Conservation (phyloP, 805 yeast species). For the Nakazawaea ambrosiae region DNA sequence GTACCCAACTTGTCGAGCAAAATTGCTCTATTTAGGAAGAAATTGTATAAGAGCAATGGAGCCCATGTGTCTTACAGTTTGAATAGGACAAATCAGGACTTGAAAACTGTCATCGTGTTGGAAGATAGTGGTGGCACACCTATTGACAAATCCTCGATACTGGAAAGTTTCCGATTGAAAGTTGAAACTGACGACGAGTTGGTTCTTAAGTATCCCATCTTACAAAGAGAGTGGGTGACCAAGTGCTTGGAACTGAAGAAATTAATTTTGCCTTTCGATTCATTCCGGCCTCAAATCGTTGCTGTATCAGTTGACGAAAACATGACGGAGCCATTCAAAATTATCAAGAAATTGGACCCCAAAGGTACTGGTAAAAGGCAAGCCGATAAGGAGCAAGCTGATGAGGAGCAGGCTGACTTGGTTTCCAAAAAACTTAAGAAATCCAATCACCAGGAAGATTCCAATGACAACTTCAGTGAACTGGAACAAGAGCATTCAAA, state of each 20-base stretch:
- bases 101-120: not conserved
- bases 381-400: too few relatives aligned
- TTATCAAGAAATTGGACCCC: too few relatives aligned
- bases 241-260: not conserved
- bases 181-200: not conserved
- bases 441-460: too few relatives aligned
- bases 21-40: slow-evolving; percentile 14
- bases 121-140: not conserved
- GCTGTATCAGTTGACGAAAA: too few relatives aligned
- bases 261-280: not conserved
- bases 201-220: slow-evolving; percentile 2
- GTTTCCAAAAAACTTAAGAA: too few relatives aligned
- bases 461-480: not conserved
- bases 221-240: slow-evolving; percentile 4
- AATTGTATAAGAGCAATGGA: slow-evolving; percentile 21
- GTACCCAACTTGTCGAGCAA: slow-evolving; percentile 14
- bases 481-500: slow-evolving; percentile 4
- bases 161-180: not conserved
- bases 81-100: not conserved
- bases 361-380: too few relatives aligned
- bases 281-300: too few relatives aligned
- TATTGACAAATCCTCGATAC: not conserved
- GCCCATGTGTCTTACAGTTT: slow-evolving; percentile 16
- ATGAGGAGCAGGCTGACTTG: too few relatives aligned
- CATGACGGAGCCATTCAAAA: too few relatives aligned